phyloP scores from a whole-genome alignment of 2,329 filamentous ascomycete genomes.

The Fusarium odoratissimum region DNA sequence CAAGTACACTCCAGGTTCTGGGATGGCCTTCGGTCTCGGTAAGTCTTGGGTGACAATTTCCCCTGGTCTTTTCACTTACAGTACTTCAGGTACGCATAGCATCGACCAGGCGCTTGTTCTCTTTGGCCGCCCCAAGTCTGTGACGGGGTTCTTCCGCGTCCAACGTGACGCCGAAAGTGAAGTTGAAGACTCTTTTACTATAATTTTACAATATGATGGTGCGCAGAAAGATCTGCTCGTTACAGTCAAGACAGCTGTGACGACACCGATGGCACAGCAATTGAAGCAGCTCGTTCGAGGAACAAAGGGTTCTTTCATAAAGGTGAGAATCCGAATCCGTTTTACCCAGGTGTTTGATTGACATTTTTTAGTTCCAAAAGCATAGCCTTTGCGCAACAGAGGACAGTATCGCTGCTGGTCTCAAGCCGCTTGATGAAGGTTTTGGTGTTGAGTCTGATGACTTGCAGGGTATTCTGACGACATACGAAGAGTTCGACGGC shows the following conservation, averaged over 20 bases:
- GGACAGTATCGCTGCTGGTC: slow-evolving; percentile 31
- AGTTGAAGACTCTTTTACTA: slow-evolving; percentile 63
- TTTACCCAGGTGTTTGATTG: rapidly evolving
- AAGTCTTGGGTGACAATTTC: rapidly evolving
- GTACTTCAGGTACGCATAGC: slow-evolving; percentile 32
- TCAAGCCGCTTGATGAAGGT: slow-evolving; percentile 20
- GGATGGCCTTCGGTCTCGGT: slow-evolving; percentile 58
- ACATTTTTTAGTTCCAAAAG: slow-evolving; percentile 63
- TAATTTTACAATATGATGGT: slow-evolving; percentile 67
- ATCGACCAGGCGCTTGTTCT: slow-evolving; percentile 38
- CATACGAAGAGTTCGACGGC: slow-evolving; percentile 51
- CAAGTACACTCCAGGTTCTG: slow-evolving; percentile 52
- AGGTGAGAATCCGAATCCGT: neutral
- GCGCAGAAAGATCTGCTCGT: slow-evolving; percentile 48
- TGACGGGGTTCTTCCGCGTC: slow-evolving; percentile 38
- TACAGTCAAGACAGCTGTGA: slow-evolving; percentile 35
- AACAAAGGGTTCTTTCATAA: slow-evolving; percentile 39
- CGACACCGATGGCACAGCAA: slow-evolving; percentile 31
- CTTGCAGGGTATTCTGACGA: slow-evolving; percentile 48
- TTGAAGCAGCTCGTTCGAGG: slow-evolving; percentile 34
- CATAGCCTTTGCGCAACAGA: slow-evolving; percentile 50
- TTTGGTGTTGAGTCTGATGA: slow-evolving; percentile 38
- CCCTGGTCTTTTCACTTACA: rapidly evolving
- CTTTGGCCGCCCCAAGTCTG: slow-evolving; percentile 29
- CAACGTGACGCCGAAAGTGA: slow-evolving; percentile 39